Percentiles rank a stretch among this genome's conserved stretches.
Conservation (phyloP, 2,329 filamentous ascomycete genomes). For the Bisporella sp. region DNA sequence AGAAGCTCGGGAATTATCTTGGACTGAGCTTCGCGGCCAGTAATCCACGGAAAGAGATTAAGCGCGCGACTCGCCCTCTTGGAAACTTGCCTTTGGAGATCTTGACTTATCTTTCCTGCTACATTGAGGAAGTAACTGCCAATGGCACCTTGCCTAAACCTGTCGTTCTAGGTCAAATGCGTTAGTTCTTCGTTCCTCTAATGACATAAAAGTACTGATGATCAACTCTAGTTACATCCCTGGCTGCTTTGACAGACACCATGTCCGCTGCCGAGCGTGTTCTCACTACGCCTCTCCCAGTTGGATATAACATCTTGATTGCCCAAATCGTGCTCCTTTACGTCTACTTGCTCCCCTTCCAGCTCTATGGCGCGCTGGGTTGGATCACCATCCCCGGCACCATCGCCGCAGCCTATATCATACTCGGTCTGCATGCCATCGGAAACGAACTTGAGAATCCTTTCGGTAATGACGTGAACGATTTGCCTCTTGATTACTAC, state of each 20-base stretch:
- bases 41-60: conserved; percentile 73
- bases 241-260: conserved; percentile 64
- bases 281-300: conserved; percentile 72
- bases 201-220: not conserved
- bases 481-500: conserved; percentile 69
- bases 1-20: conserved; percentile 63
- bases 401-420: conserved; percentile 70
- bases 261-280: conserved; percentile 69
- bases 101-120: conserved; percentile 57
- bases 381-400: conserved; percentile 77
- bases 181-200: conserved; percentile 30
- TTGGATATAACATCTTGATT: conserved; percentile 79
- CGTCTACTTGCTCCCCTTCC: conserved; percentile 74
- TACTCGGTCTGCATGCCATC: conserved; percentile 69
- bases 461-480: conserved; percentile 78
- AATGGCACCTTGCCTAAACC: conserved; percentile 30
- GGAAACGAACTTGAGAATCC: conserved; percentile 81
- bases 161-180: conserved; percentile 22
- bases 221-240: conserved; percentile 13
- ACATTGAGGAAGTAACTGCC: conserved; percentile 15
- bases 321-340: conserved; percentile 84
- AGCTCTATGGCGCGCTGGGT: conserved; percentile 55
- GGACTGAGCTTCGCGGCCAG: conserved; percentile 70
- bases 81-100: conserved; percentile 83
- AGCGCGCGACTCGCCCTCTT: conserved; percentile 63